phyloP scores from a whole-genome alignment of 1,284 basidiomycete species.

The Leucoagaricus sp. region DNA sequence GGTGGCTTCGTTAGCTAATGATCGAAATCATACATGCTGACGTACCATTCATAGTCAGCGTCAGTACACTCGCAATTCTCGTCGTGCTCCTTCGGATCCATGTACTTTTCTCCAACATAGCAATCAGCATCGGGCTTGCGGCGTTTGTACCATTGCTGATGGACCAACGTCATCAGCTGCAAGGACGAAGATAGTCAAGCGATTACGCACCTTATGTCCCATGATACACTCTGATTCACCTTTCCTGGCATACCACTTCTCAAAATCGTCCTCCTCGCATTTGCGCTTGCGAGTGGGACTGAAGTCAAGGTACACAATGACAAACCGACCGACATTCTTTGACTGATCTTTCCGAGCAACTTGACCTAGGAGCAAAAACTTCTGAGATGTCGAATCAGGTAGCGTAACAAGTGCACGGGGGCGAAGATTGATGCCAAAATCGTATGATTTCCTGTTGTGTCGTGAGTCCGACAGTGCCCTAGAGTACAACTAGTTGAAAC shows the following conservation, averaged over 20 bases:
- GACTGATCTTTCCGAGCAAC: slow-evolving; percentile 67
- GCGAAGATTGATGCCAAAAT: slow-evolving; percentile 75
- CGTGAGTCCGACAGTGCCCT: not conserved
- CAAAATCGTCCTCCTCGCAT: slow-evolving; percentile 79
- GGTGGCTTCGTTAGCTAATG: not conserved
- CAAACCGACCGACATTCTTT: slow-evolving; percentile 61
- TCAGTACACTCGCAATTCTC: slow-evolving; percentile 85
- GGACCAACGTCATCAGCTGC: not conserved
- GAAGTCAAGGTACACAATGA: slow-evolving; percentile 86
- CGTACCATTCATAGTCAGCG: slow-evolving; percentile 92
- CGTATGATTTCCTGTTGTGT: slow-evolving; percentile 63
- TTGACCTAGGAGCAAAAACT: slow-evolving; percentile 85
- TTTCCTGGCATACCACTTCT: slow-evolving; percentile 85
- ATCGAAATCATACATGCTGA: not conserved
- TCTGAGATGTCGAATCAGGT: slow-evolving; percentile 92
- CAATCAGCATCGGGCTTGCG: slow-evolving; percentile 86
- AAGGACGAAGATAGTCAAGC: not conserved
- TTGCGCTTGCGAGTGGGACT: slow-evolving; percentile 67
- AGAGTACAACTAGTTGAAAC: no score
- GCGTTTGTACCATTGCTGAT: slow-evolving; percentile 90
- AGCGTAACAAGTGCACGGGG: slow-evolving; percentile 80
- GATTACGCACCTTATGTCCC: slow-evolving; percentile 80
- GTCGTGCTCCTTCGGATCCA: slow-evolving; percentile 81
- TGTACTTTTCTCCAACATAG: slow-evolving; percentile 91
- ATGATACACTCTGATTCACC: slow-evolving; percentile 81